phyloP scores from a whole-genome alignment of 768 basidiomycete species.

The Boletus fagicola region DNA sequence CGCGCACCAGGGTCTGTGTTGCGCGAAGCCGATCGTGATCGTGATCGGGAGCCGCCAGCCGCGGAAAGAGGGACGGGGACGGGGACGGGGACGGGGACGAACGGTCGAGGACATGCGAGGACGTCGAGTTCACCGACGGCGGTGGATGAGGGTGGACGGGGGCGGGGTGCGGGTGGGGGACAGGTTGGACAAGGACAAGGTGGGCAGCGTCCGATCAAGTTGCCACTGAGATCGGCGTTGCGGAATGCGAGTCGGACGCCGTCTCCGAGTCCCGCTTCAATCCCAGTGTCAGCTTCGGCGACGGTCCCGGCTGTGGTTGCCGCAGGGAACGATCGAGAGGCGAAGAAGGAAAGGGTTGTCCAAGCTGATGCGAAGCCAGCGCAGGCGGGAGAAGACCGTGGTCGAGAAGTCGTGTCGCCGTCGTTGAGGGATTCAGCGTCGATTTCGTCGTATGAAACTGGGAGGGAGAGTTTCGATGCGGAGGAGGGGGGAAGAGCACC shows the following conservation, averaged over 20 bases:
- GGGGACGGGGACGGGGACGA: background rate
- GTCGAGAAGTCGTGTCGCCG: background rate
- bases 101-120: background rate
- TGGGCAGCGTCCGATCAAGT: constrained; percentile 36
- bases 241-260: constrained; percentile 51
- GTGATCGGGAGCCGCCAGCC: background rate
- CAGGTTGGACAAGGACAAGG: background rate
- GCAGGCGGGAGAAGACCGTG: background rate
- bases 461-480: constrained; percentile 48
- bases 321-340: background rate
- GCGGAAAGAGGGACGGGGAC: background rate
- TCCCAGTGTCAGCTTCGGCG: background rate
- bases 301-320: background rate
- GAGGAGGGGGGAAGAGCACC: constrained; percentile 20
- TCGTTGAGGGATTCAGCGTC: constrained; percentile 24
- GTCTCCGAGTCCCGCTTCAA: constrained; percentile 35
- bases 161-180: background rate
- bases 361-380: background rate
- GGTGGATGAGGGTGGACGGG: background rate
- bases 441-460: constrained; percentile 67
- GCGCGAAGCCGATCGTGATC: background rate
- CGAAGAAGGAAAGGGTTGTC: background rate
- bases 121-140: background rate
- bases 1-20: constrained; percentile 19
- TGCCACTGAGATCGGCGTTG: constrained; percentile 63